Percentiles rank a stretch among this genome's conserved stretches.
These are phyloP conservation scores for Sanghuangporus weigelae DNA, from an alignment of 1,284 basidiomycete genomes.

Conservation along the genomic window DNA sequence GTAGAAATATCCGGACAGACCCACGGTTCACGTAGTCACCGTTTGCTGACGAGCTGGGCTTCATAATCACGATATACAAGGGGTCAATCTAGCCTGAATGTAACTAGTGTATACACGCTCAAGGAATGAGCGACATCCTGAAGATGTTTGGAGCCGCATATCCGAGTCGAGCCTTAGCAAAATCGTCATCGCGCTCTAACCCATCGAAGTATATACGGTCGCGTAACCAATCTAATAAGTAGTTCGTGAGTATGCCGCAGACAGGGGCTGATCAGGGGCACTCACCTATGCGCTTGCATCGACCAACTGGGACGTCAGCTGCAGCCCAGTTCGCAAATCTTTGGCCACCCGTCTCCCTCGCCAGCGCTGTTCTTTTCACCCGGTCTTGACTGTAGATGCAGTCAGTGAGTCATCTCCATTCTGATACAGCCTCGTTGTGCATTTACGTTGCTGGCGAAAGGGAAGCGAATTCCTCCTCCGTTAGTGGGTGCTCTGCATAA, in stretches of 20 bases:
- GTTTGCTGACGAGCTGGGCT: too few relatives aligned
- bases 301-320: conserved; percentile 39
- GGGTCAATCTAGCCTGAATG: background rate
- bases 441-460: conserved; percentile 44
- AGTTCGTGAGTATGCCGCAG: conserved; percentile 2
- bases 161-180: conserved; percentile 55
- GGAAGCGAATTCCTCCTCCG: conserved; percentile 57
- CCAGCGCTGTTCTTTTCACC: conserved; percentile 51
- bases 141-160: conserved; percentile 75
- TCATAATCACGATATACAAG: too few relatives aligned
- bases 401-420: too few relatives aligned
- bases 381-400: conserved; percentile 45
- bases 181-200: conserved; percentile 53
- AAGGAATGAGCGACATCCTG: conserved; percentile 35
- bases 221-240: conserved; percentile 65
- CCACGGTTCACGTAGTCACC: too few relatives aligned
- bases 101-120: background rate
- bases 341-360: conserved; percentile 30
- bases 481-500: conserved; percentile 61
- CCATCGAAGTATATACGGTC: conserved; percentile 67
- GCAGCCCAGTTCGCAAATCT: conserved; percentile 28
- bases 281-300: conserved; percentile 56
- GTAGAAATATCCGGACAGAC: too few relatives aligned
- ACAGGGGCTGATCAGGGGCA: background rate
- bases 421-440: too few relatives aligned